These are phyloP conservation scores for Juncus inflexus DNA, from an alignment of 176 grass and related monocot genomes.

Conservation along the genomic window DNA sequence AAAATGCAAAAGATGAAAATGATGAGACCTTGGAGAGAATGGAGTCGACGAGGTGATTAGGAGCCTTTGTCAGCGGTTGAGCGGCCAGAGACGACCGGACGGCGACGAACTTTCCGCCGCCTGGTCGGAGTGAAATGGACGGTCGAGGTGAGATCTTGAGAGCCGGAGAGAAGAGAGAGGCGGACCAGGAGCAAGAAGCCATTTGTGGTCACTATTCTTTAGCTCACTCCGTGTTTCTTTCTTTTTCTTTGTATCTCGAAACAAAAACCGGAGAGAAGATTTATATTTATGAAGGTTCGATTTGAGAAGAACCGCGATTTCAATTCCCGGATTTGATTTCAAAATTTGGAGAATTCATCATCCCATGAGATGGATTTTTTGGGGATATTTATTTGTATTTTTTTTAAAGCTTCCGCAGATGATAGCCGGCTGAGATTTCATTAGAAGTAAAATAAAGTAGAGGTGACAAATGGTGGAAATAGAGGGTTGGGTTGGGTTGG, in stretches of 20 bases:
- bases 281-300: not conserved
- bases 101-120: conserved; percentile 31
- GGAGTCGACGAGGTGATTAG: conserved; percentile 57
- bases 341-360: not conserved
- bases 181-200: conserved; percentile 25
- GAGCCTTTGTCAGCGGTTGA: conserved; percentile 34
- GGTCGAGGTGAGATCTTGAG: conserved; percentile 23
- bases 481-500: too few species aligned
- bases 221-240: conserved; percentile 7
- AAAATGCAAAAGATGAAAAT: not conserved
- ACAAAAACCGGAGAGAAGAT: not conserved
- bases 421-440: too few species aligned
- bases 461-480: too few species aligned
- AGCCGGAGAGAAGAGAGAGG: conserved; percentile 36
- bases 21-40: conserved; percentile 69
- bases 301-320: not conserved
- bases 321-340: not conserved
- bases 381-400: too few species aligned
- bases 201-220: conserved; percentile 28
- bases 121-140: conserved; percentile 19
- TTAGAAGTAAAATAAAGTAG: too few species aligned
- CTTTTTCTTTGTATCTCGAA: conserved; percentile 2
- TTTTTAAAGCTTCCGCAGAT: too few species aligned
- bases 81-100: conserved; percentile 52
- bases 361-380: too few species aligned